phyloP scores from a whole-genome alignment of 495 filamentous ascomycete genomes.

The Lentithecium fluviatile region DNA sequence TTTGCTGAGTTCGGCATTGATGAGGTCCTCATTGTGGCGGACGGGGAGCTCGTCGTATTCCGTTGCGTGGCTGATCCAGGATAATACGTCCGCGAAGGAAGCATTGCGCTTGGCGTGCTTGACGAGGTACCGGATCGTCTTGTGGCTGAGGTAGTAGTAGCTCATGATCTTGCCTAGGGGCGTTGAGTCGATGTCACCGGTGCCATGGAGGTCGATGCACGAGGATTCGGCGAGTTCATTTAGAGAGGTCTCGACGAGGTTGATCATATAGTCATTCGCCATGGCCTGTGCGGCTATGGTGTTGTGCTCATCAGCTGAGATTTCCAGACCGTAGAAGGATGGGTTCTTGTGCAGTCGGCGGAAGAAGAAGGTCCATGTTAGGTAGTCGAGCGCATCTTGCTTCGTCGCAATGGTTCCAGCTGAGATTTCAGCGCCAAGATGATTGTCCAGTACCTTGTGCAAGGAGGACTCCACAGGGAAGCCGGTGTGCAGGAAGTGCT shows the following conservation, averaged over 20 bases:
- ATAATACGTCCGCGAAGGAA: slow-evolving; percentile 78
- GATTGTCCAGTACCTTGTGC: slow-evolving; percentile 95
- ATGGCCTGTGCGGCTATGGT: slow-evolving; percentile 76
- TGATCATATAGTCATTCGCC: slow-evolving; percentile 89
- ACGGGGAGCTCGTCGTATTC: slow-evolving; percentile 98
- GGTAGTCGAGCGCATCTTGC: slow-evolving; percentile 95
- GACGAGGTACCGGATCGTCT: slow-evolving; percentile 83
- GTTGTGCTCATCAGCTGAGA: slow-evolving; percentile 90
- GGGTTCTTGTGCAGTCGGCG: slow-evolving; percentile 96
- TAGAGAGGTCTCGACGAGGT: slow-evolving; percentile 83
- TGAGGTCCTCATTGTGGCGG: slow-evolving; percentile 98
- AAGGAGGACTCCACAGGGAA: slow-evolving; percentile 96
- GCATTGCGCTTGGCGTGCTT: slow-evolving; percentile 73
- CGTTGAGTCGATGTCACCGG: slow-evolving; percentile 84
- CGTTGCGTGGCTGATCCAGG: slow-evolving; percentile 89
- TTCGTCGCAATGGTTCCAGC: slow-evolving; percentile 89
- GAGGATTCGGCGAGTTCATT: slow-evolving; percentile 75
- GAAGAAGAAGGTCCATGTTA: slow-evolving; percentile 99
- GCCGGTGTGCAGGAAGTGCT: slow-evolving; percentile 96
- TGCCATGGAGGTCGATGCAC: slow-evolving; percentile 77
- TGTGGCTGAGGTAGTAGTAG: slow-evolving; percentile 98
- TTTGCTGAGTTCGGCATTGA: slow-evolving; percentile 86
- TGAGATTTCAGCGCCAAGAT: slow-evolving; percentile 92
- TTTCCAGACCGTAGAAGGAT: slow-evolving; percentile 94
- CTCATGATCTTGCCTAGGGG: slow-evolving; percentile 96